Evolutionary conservation across 352 stramenopile genomes (phyloP), one percentile per base, ranked within the genome.

Genomic region (Phytophthora hibernalis): DNA sequence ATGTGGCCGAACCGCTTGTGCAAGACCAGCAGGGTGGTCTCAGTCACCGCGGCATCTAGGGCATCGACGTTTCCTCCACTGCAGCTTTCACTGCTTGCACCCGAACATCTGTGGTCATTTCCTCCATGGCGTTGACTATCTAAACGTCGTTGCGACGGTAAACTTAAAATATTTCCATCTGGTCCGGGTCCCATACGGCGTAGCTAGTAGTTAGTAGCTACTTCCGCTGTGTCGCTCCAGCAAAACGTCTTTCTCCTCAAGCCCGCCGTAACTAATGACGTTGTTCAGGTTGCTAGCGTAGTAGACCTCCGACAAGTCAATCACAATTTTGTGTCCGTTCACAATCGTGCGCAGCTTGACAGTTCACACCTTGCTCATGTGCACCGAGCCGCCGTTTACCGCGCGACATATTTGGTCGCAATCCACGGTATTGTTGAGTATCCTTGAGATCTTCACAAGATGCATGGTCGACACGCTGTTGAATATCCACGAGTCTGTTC

Each of bases 391-490:
- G 10, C n/a, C 24, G 26, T 53, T 33, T 20, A 28, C 40, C 7
- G 56, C 35, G 18, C 24, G 37, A 18, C 21, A 65, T 37, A 21
- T 30, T 18, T 58, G 45, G 26, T 52, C 50, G 21, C 59, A 54
- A 18, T 50, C 8, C 12, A 51, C 31, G 1, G 22, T 50, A n/a
- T 54, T n/a, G 1, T 49, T 55, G 1, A 66, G 40, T 42, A 66
- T 33, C 15, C 11, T 50, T 2, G 13, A n/a, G 21, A 51, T 31
- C 22, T 42, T 42, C 10, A 61, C 50, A 13, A 68, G 30, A 21
- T 68, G 51, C 10, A 68, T 44, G n/a, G 33, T 62, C 4, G 60
- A 56, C 15, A 22, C 59, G 51, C 43, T 68, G 11, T 52, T 51
- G 7, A 61, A 8, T 5, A 68, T 57, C 40, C 52, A 68, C 22